A percentile compares a stretch with the other conserved stretches of the same genome.
phyloP scores from a whole-genome alignment of 2,329 filamentous ascomycete species.

The Cordyceps cateniannulata region DNA sequence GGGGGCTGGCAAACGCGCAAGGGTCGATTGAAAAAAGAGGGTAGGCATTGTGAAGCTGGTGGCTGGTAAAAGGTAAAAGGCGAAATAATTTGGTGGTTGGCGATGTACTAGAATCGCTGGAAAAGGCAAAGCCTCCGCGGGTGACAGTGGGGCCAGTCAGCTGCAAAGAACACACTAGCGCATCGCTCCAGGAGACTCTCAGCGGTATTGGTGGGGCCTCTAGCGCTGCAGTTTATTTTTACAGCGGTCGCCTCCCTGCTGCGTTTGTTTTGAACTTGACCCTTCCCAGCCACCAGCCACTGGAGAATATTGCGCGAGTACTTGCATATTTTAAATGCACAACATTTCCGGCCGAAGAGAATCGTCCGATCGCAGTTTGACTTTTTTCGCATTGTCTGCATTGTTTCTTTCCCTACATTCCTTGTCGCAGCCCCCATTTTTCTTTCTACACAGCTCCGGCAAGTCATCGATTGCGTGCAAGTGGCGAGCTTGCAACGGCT shows the following conservation, averaged over 20 bases:
- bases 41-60: background rate
- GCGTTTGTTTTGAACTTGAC: background rate
- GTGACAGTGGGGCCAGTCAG: background rate
- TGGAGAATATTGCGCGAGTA: background rate
- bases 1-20: background rate
- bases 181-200: background rate
- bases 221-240: background rate
- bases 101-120: background rate
- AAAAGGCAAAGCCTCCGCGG: conserved; percentile 3
- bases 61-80: background rate
- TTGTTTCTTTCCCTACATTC: background rate
- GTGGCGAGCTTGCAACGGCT: background rate
- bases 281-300: background rate
- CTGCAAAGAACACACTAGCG: background rate
- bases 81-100: conserved; percentile 8
- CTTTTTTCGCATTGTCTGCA: background rate
- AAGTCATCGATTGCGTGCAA: background rate
- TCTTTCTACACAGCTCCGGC: background rate
- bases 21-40: background rate
- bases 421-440: background rate
- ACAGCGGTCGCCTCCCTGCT: background rate
- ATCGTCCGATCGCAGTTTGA: background rate
- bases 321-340: background rate
- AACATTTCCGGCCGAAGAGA: background rate
- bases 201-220: background rate